Evolutionary conservation across 306 rosid genomes (phyloP).

Genomic region (Cucurbita argyrosperma): DNA sequence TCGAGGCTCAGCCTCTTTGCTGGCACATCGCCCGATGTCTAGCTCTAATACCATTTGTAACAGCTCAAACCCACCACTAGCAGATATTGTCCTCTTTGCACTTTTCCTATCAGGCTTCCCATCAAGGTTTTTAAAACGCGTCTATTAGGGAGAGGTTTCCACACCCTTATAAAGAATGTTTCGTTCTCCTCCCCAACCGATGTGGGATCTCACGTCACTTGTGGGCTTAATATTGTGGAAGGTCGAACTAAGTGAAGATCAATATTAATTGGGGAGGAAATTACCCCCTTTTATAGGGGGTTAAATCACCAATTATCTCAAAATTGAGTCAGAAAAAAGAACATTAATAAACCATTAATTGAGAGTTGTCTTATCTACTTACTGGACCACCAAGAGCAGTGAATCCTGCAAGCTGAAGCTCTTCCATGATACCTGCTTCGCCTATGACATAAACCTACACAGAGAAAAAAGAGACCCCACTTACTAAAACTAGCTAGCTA

Average conservation of each 20-base stretch:
- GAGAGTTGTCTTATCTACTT: constrained; percentile 14
- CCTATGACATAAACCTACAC: constrained; percentile 82
- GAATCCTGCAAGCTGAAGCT: constrained; percentile 72
- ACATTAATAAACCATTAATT: background rate
- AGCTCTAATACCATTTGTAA: too few species aligned
- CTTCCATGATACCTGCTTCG: constrained; percentile 76
- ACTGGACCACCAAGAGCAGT: constrained; percentile 93
- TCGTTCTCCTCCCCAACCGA: too few species aligned
- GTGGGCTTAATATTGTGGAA: background rate
- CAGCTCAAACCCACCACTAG: too few species aligned
- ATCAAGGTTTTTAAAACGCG: too few species aligned
- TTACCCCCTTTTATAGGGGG: too few species aligned
- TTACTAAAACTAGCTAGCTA: background rate
- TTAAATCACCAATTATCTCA: background rate
- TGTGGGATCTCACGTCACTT: background rate
- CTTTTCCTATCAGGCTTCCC: too few species aligned
- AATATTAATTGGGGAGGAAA: background rate
- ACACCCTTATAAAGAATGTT: too few species aligned
- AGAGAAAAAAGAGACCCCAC: constrained; percentile 2
- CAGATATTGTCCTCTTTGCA: too few species aligned
- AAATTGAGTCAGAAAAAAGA: background rate
- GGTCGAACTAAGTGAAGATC: too few species aligned
- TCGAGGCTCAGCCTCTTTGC: too few species aligned
- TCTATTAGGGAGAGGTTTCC: too few species aligned
- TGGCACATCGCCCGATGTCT: too few species aligned